Base-by-base conservation (phyloP, 768 basidiomycete species). In the Hortiboletus campestris region DNA sequence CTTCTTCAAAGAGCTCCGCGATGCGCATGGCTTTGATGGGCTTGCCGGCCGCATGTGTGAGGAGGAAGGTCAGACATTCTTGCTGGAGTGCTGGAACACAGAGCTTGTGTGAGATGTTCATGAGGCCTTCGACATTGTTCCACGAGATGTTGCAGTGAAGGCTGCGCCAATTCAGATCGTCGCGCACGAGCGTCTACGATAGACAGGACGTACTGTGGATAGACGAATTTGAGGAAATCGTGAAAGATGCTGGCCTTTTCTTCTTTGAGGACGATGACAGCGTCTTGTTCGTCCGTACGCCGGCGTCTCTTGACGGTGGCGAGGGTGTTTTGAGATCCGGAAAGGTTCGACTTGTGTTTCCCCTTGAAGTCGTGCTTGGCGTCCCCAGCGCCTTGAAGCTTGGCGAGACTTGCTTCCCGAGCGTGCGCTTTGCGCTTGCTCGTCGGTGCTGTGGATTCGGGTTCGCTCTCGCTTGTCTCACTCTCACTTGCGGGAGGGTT, bases 21-120 rank as follows among this genome's bases (percentile, higher is more conserved):
- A 96, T 91, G 25, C 87, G 85, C 81, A 97, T 85, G 3, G 94
- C 93, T 71, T 94, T 91, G 67, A 97, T 91, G 0, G 95, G 95
- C 52, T 84, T 84, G 1, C 94, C 94, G 6, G 95, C 93, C 1
- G 94, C 94, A 61, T 95, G 93, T 0, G 91, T 92, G 44, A 97
- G 81, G 31, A 98, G 80, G 73, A 97, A 98, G 4, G 83, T 84
- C 31, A 91, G 80, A 70, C 93, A 96, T 65, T 91, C 85, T 41
- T 81, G 81, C 66, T 92, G 89, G 39, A 97, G 78, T 3, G 88
- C 76, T 2, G 90, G 86, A 6, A 91, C 89, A 58, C 89, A 89
- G 52, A 96, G 84, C 67, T 94, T 95, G 72, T 91, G 85, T 3
- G 92, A 86, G 20, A 96, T 88, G 65, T 94, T 91, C 84, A 94